Base-by-base conservation (phyloP, 1,284 basidiomycete genomes). In the Cystobasidium pallidum region DNA sequence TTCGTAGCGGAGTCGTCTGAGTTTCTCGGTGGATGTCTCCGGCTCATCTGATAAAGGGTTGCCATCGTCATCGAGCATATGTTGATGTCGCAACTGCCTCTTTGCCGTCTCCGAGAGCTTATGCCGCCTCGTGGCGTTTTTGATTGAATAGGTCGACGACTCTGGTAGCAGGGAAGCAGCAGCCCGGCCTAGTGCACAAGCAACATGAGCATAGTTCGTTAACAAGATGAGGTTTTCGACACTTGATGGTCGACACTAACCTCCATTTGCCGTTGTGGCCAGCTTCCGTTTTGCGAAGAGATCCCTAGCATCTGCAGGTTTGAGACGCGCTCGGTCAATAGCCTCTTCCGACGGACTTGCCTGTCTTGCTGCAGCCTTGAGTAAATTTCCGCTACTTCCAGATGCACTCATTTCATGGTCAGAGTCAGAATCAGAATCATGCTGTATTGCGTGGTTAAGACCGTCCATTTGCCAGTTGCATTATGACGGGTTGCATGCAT, bases 1-100 rank as follows among this genome's bases (percentile, higher is more conserved):
- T 72, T 85, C 84, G 21, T 80, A 80, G 58, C 83, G 80, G 10
- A 84, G 76, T 24, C 84, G 75, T 1, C 83, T 76, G 11, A 84
- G 75, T 2, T 82, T 77, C 8, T 82, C 81, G 28, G 81, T 76
- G 0, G 82, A 79, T 0, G 82, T 81, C 75, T 84, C 83, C 19
- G 73, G 62, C 26, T 75, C 74, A 19, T 66, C 49, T 3, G 30
- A 17, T 19, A 55, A 19, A 13, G 32, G 41, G 21, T 47, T 51
- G 7, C 51, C 59, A 26, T 54, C 59, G 19, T 61, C 39, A 3
- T 36, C 26, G 8, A 57, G 49, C 64, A 43, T 34, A 7, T 66
- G 47, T 28, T 52, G 49, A n/a, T 54, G 49, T 24, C 64, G 28
- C 10, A 64, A 19, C 24, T 63, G 68, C 34, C 68, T 41, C 17